Evolutionary conservation across 2,329 filamentous ascomycete genomes (phyloP).

Genomic region (Neopestalotiopsis sp.): DNA sequence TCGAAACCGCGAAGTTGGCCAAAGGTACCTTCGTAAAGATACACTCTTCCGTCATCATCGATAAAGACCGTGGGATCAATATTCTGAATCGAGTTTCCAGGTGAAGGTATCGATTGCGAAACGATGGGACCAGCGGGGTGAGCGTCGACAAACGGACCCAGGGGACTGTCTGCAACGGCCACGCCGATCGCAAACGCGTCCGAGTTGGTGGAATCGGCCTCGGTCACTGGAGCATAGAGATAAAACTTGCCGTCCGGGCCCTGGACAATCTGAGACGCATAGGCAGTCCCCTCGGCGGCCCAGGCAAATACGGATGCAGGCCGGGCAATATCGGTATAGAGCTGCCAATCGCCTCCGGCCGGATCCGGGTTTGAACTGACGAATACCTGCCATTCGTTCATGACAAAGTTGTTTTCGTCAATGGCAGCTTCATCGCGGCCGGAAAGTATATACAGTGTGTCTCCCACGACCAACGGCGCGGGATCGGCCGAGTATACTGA

Average conservation of each 20-base stretch:
- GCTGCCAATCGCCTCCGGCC: constrained; percentile 38
- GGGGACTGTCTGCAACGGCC: constrained; percentile 39
- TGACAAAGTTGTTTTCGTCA: constrained; percentile 38
- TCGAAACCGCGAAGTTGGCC: constrained; percentile 40
- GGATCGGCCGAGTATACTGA: constrained; percentile 45
- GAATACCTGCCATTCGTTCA: constrained; percentile 45
- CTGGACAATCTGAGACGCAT: constrained; percentile 42
- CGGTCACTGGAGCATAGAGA: constrained; percentile 41
- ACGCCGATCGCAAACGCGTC: constrained; percentile 46
- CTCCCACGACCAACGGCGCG: constrained; percentile 42
- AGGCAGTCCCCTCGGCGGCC: constrained; percentile 40
- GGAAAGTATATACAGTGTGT: constrained; percentile 43
- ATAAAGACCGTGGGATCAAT: constrained; percentile 46
- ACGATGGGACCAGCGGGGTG: constrained; percentile 42
- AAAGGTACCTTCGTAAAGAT: constrained; percentile 46
- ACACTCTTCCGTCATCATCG: constrained; percentile 41
- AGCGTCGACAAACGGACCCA: constrained; percentile 42
- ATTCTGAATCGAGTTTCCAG: constrained; percentile 43
- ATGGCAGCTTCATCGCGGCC: constrained; percentile 40
- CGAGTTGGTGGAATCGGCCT: constrained; percentile 31
- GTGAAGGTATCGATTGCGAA: constrained; percentile 38
- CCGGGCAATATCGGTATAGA: constrained; percentile 36
- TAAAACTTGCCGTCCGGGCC: constrained; percentile 42
- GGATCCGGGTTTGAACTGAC: constrained; percentile 35
- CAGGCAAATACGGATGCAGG: constrained; percentile 40